Conservation (phyloP, 768 basidiomycete genomes). For the Grammothele lineata region DNA sequence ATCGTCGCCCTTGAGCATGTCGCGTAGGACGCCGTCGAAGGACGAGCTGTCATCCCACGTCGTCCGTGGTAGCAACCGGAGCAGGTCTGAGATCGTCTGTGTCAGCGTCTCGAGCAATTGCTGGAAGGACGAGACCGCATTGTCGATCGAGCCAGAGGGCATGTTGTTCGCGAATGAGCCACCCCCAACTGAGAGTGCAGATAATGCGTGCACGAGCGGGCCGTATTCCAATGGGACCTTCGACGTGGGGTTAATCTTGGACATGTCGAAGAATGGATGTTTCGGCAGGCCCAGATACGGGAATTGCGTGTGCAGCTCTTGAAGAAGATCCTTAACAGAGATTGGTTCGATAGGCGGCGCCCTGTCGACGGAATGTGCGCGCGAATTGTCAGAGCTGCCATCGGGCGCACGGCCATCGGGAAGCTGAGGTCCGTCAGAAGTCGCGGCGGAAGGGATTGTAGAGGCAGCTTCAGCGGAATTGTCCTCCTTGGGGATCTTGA, state of each 20-base stretch:
- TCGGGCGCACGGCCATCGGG: constrained; percentile 33
- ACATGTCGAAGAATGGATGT: constrained; percentile 72
- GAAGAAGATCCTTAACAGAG: constrained; percentile 60
- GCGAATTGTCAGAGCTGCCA: constrained; percentile 52
- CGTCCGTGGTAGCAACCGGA: constrained; percentile 80
- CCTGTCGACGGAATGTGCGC: constrained; percentile 57
- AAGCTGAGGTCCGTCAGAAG: constrained; percentile 43
- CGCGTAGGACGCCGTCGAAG: constrained; percentile 79
- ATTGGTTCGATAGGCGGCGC: constrained; percentile 39
- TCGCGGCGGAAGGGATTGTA: constrained; percentile 38
- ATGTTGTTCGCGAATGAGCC: constrained; percentile 81
- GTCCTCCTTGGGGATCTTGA: constrained; percentile 60
- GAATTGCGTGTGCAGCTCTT: constrained; percentile 58
- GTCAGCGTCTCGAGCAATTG: constrained; percentile 85
- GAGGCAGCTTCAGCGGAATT: constrained; percentile 41
- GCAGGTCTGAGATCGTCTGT: constrained; percentile 82
- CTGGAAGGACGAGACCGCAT: constrained; percentile 86
- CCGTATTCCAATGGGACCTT: constrained; percentile 83
- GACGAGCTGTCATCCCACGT: constrained; percentile 91
- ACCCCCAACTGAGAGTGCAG: constrained; percentile 80
- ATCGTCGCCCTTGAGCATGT: constrained; percentile 88
- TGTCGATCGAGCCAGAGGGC: constrained; percentile 86
- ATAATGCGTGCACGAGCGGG: constrained; percentile 80
- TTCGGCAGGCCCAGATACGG: constrained; percentile 62
- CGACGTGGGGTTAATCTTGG: constrained; percentile 68